Percentiles rank a stretch among this genome's conserved stretches.
These are phyloP conservation scores for Nicotiana knightiana DNA, from an alignment of 257 asterid genomes.

Conservation along the genomic window DNA sequence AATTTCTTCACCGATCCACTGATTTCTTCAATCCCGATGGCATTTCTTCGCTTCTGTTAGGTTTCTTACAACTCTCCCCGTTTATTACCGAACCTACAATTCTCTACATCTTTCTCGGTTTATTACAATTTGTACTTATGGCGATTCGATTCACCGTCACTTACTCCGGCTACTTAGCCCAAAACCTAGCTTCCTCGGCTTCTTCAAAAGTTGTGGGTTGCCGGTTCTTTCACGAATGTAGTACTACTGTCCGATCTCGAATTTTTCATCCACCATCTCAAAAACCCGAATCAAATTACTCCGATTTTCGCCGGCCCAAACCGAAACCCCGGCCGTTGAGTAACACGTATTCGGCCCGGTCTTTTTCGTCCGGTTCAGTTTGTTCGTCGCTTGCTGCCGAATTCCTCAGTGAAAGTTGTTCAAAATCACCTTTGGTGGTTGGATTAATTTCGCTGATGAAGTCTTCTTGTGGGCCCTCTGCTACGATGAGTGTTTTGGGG, in stretches of 20 bases:
- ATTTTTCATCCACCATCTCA: constrained; percentile 24
- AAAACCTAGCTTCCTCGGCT: constrained; percentile 50
- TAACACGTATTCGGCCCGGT: neutral
- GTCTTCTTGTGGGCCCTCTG: constrained; percentile 33
- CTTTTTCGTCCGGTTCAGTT: constrained; percentile 21
- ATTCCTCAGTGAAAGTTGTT: constrained; percentile 27
- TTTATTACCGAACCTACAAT: constrained; percentile 12
- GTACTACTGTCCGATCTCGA: constrained; percentile 23
- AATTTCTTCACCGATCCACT: neutral
- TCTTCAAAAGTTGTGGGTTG: constrained; percentile 31
- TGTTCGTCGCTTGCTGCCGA: constrained; percentile 46
- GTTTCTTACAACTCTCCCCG: neutral
- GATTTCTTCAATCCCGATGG: constrained; percentile 13
- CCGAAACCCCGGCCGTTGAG: constrained; percentile 11
- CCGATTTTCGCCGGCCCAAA: constrained; percentile 32
- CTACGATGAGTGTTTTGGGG: constrained; percentile 31
- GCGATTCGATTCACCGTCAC: constrained; percentile 77
- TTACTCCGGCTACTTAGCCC: constrained; percentile 74
- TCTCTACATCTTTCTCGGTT: constrained; percentile 28
- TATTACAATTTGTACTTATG: constrained; percentile 42
- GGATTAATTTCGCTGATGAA: constrained; percentile 58
- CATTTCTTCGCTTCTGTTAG: neutral
- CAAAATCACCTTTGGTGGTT: constrained; percentile 39
- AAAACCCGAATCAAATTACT: constrained; percentile 37
- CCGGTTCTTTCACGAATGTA: constrained; percentile 50